A percentile compares a stretch with the other conserved stretches of the same genome.
phyloP scores from a whole-genome alignment of 495 filamentous ascomycete species.

The Aspergillus steynii region DNA sequence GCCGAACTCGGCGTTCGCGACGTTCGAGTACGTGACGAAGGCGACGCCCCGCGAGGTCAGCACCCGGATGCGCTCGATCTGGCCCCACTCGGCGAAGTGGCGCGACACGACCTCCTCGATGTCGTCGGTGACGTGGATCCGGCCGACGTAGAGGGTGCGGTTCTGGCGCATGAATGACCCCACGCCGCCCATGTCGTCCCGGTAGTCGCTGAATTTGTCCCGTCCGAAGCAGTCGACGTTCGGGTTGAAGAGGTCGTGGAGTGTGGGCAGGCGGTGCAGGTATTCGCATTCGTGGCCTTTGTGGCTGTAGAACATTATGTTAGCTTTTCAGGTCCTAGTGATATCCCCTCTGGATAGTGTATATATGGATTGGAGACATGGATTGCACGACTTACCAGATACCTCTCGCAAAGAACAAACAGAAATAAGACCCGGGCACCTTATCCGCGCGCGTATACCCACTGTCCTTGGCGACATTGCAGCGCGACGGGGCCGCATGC shows the following conservation, averaged over 20 bases:
- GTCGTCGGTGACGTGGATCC: conserved; percentile 95
- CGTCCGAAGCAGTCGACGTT: conserved; percentile 94
- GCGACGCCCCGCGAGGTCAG: conserved; percentile 88
- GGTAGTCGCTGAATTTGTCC: conserved; percentile 83
- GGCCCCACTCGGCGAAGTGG: conserved; percentile 93
- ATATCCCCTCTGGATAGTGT: too few relatives aligned
- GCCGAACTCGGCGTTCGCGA: conserved; percentile 85
- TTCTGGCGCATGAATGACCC: conserved; percentile 90
- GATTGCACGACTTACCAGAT: conserved; percentile 48
- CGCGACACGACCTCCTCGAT: conserved; percentile 95
- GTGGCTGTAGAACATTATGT: conserved; percentile 32
- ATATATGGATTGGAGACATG: not conserved
- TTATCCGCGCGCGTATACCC: conserved; percentile 91
- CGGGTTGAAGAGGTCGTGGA: conserved; percentile 82
- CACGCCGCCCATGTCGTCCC: conserved; percentile 96
- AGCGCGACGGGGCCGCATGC: conserved; percentile 70
- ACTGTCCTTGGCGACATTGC: conserved; percentile 76
- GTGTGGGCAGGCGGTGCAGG: conserved; percentile 79
- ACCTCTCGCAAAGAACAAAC: conserved; percentile 84
- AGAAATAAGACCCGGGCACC: conserved; percentile 80
- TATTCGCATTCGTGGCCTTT: conserved; percentile 93
- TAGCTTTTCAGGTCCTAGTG: not conserved
- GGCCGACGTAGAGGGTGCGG: conserved; percentile 85
- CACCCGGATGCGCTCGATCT: conserved; percentile 85
- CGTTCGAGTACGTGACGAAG: conserved; percentile 86